Conservation (phyloP, 139 green algal species). For the Picochlorum sp. region DNA sequence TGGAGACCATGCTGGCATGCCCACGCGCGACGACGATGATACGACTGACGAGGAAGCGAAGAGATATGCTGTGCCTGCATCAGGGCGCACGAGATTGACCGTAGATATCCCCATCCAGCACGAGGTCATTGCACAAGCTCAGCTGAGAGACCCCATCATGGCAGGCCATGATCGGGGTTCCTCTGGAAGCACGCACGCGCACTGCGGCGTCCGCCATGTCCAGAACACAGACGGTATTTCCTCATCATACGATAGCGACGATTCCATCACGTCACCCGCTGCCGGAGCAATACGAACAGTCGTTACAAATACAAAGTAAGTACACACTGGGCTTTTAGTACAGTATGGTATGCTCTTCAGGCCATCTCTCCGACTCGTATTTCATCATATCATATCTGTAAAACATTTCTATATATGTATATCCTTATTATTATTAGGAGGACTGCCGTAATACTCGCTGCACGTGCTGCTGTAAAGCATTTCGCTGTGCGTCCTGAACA, state of each 20-base stretch:
- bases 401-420: too few relatives aligned
- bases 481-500: not conserved
- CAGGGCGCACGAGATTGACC: too few relatives aligned
- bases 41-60: not conserved
- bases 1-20: too few relatives aligned
- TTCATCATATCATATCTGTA: too few relatives aligned
- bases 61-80: not conserved
- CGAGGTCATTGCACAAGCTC: not conserved
- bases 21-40: too few relatives aligned
- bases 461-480: not conserved
- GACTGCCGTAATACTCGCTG: not conserved
- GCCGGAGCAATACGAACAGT: not conserved
- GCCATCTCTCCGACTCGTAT: too few relatives aligned
- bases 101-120: not conserved
- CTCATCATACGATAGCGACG: not conserved
- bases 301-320: too few relatives aligned
- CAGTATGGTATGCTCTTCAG: too few relatives aligned
- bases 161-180: not conserved
- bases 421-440: too few relatives aligned
- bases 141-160: not conserved
- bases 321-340: too few relatives aligned
- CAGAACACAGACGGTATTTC: not conserved
- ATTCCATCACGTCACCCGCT: conserved; percentile 12
- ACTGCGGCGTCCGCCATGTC: not conserved
- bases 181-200: not conserved